A percentile compares a stretch with the other conserved stretches of the same genome.
phyloP scores from a whole-genome alignment of 2,329 filamentous ascomycete species.

The Nothopassalora personata region DNA sequence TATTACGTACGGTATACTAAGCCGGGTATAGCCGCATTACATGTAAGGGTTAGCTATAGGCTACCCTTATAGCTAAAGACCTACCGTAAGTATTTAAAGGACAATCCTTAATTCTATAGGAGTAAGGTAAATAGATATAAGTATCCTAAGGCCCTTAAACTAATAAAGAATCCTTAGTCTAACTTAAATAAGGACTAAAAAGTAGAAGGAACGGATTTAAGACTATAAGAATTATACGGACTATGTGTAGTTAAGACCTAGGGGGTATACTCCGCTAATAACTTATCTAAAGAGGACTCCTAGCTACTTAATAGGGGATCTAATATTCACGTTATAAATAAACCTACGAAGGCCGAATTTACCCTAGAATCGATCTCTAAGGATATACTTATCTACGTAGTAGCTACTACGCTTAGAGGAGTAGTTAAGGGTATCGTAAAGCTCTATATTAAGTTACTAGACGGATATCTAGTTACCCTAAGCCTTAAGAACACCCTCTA shows the following conservation, averaged over 20 bases:
- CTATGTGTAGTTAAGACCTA: background rate
- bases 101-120: background rate
- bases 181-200: no score
- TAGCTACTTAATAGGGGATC: background rate
- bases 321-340: background rate
- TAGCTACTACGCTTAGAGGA: background rate
- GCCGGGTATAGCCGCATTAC: no score
- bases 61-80: background rate
- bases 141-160: background rate
- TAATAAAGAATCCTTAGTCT: background rate
- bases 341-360: background rate
- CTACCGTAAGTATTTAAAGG: background rate
- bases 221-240: background rate
- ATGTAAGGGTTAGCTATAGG: no score
- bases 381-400: background rate
- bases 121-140: background rate
- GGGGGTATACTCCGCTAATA: background rate
- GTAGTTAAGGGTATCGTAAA: background rate
- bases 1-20: no score
- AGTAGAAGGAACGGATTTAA: background rate
- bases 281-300: background rate
- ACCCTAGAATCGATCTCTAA: background rate
- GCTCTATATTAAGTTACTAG: background rate
- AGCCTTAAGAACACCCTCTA: background rate
- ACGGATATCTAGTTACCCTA: background rate